Conservation (phyloP, 345 rosid species). For the Camelina laxa region DNA sequence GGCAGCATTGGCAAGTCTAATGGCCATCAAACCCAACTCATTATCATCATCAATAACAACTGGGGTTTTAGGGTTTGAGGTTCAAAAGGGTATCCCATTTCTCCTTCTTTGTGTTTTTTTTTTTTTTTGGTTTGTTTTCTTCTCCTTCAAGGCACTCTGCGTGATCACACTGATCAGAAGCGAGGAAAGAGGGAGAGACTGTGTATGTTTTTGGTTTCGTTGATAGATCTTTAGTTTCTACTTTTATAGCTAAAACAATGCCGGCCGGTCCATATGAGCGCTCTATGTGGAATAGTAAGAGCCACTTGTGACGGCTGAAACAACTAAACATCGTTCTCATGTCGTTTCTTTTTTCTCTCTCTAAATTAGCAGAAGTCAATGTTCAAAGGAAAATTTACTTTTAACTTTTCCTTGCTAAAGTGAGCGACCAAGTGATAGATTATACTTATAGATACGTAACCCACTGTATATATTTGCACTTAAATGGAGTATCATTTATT, state of each 20-base stretch:
- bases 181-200: background rate
- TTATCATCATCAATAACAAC: slow-evolving; percentile 33
- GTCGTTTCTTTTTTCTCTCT: background rate
- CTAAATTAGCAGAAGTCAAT: slow-evolving; percentile 5
- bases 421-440: background rate
- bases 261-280: slow-evolving; percentile 9
- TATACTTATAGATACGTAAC: no score
- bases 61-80: slow-evolving; percentile 13
- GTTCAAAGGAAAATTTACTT: background rate
- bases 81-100: slow-evolving; percentile 28
- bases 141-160: background rate
- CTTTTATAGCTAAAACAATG: slow-evolving; percentile 1
- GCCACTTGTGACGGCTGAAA: slow-evolving; percentile 15
- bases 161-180: background rate
- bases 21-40: slow-evolving; percentile 50
- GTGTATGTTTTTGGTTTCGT: background rate
- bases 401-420: background rate
- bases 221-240: background rate
- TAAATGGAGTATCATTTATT: no score
- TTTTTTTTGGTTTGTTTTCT: background rate
- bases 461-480: background rate
- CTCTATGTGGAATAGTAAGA: slow-evolving; percentile 25
- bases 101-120: no score
- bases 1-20: slow-evolving; percentile 41
- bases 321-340: background rate